Evolutionary conservation across 2,329 filamentous ascomycete species (phyloP).

Genomic region (Hymenoscyphus fraxineus): DNA sequence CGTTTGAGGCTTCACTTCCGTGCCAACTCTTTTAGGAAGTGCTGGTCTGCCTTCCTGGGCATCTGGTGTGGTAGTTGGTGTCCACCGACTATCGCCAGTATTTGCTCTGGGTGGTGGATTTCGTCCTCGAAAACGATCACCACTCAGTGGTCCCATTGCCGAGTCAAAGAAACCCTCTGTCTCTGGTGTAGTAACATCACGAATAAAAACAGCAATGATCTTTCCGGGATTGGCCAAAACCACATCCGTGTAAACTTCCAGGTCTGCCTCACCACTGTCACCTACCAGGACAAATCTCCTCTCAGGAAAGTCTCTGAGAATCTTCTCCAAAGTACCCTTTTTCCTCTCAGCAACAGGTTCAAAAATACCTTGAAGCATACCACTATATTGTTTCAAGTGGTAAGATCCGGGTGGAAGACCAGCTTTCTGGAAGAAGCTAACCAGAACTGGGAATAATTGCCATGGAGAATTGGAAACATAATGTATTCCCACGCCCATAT

Average conservation of each 20-base stretch:
- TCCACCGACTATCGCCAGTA: constrained; percentile 23
- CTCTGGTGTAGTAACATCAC: constrained; percentile 84
- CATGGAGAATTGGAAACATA: constrained; percentile 99
- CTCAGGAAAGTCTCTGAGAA: constrained; percentile 84
- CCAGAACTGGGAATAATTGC: constrained; percentile 90
- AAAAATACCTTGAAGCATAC: constrained; percentile 97
- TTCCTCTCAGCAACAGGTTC: constrained; percentile 96
- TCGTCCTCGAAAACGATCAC: constrained; percentile 22
- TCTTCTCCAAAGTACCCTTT: constrained; percentile 78
- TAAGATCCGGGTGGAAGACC: constrained; percentile 84
- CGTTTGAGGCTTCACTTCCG: constrained; percentile 33
- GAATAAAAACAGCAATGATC: constrained; percentile 82
- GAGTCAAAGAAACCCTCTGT: constrained; percentile 72
- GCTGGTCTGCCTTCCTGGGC: constrained; percentile 1
- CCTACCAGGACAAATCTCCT: constrained; percentile 88
- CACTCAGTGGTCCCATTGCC: constrained; percentile 31
- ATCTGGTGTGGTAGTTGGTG: constrained; percentile 11
- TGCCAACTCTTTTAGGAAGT: constrained; percentile 17
- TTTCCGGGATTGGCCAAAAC: constrained; percentile 77
- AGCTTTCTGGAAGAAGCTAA: constrained; percentile 76
- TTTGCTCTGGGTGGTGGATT: constrained; percentile 14
- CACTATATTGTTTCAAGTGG: constrained; percentile 92
- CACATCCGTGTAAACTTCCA: constrained; percentile 97
- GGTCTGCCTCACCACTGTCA: constrained; percentile 92
- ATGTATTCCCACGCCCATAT: constrained; percentile 82